Conservation (phyloP, 306 rosid genomes). For the Pyrus pyrifolia region DNA sequence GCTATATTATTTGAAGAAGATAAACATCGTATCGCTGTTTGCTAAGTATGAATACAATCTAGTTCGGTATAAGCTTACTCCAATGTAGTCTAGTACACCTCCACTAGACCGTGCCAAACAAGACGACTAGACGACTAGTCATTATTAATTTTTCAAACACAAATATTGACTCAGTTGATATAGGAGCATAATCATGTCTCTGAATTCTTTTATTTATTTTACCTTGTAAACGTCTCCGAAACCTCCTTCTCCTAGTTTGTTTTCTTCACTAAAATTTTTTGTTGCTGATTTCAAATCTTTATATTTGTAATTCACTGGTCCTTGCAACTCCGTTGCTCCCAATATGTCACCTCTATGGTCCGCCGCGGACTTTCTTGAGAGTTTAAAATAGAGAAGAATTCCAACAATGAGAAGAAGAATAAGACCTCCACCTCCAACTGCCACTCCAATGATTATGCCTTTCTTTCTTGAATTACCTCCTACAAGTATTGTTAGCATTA, state of each 20-base stretch:
- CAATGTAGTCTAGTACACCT: too few relatives aligned
- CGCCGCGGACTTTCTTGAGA: constrained; percentile 26
- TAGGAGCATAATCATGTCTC: too few relatives aligned
- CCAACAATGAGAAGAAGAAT: constrained; percentile 34
- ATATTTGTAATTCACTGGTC: constrained; percentile 40
- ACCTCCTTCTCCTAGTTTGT: constrained; percentile 72
- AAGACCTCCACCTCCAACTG: constrained; percentile 51
- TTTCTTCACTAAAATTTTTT: constrained; percentile 41
- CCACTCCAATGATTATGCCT: constrained; percentile 55
- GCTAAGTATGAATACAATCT: too few relatives aligned
- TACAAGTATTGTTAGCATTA: background rate
- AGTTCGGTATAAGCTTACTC: too few relatives aligned
- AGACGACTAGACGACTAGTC: too few relatives aligned
- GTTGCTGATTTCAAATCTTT: constrained; percentile 60
- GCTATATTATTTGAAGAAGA: background rate
- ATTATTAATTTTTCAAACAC: too few relatives aligned
- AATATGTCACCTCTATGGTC: constrained; percentile 48
- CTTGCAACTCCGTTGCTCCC: constrained; percentile 60
- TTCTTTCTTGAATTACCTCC: constrained; percentile 36
- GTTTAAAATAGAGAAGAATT: constrained; percentile 24
- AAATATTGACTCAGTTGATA: too few relatives aligned
- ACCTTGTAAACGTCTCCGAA: constrained; percentile 73
- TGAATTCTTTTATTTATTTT: background rate
- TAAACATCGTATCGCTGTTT: too few relatives aligned
- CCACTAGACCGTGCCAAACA: too few relatives aligned